A percentile compares a stretch with the other conserved stretches of the same genome.
These are phyloP conservation scores for Lipomyces sp. DNA, from an alignment of 805 yeast species.

Conservation along the genomic window DNA sequence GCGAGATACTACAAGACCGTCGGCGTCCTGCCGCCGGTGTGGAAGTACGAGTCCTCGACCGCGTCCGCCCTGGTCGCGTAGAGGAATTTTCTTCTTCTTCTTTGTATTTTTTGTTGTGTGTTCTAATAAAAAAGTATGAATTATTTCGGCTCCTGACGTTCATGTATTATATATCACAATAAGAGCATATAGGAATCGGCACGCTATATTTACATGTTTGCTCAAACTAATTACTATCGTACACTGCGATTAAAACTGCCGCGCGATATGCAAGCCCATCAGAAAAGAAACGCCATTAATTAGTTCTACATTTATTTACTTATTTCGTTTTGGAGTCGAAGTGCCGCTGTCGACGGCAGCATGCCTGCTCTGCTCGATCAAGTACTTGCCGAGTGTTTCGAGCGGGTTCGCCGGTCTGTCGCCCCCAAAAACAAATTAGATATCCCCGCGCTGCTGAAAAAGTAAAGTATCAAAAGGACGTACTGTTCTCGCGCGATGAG, in stretches of 20 bases:
- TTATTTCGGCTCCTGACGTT: neutral
- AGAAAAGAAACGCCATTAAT: too few relatives aligned
- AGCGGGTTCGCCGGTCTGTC: constrained; percentile 32
- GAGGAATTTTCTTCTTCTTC: constrained; percentile 28
- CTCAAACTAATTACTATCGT: too few relatives aligned
- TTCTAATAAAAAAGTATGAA: neutral
- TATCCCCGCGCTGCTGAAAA: too few relatives aligned
- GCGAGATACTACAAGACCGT: constrained; percentile 99
- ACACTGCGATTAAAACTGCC: too few relatives aligned
- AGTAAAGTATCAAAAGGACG: neutral
- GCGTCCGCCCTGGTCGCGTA: constrained; percentile 99
- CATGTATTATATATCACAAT: too few relatives aligned
- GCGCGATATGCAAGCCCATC: too few relatives aligned
- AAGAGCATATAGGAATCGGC: too few relatives aligned
- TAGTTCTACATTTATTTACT: too few relatives aligned
- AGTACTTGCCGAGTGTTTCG: constrained; percentile 24
- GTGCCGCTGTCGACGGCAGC: too few relatives aligned
- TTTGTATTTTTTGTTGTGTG: neutral
- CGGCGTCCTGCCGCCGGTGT: constrained; percentile 98
- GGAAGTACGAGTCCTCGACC: constrained; percentile 99
- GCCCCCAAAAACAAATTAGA: neutral
- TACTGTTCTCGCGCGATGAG: constrained; percentile 47
- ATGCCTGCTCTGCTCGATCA: constrained; percentile 23
- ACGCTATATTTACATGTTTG: too few relatives aligned
- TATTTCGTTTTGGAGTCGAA: too few relatives aligned